Base-by-base conservation (phyloP, 176 grass and related monocot species). In the Saccharum spontaneum region DNA sequence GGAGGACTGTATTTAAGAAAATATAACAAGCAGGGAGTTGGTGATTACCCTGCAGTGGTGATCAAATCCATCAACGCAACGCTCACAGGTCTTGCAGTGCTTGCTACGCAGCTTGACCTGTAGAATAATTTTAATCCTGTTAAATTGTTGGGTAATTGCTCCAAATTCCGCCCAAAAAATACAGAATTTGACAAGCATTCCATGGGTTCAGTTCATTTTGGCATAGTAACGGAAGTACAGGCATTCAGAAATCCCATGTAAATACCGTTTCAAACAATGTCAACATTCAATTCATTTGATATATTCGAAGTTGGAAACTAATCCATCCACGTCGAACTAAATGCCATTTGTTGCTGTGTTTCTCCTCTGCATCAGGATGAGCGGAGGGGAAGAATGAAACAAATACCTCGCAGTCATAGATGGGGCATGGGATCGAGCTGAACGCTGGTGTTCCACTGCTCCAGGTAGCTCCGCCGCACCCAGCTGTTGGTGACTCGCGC, bases 41-140 rank as follows among this genome's bases (percentile, higher is more conserved):
- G 20, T 73, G 13, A 33, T 88, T 89, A 98, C 96, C 90, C 91
- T 98, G 84, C 93, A 98, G 84, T 98, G 97, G 79, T 98, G 97
- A 92, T 98, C 97, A 65, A 96, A 98, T 90, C 93, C 97, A 77
- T 98, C 93, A 40, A 98, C 97, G 70, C 97, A 98, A 11, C 93
- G 84, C 20, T 98, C 87, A 69, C 97, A 98, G 16, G 84, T 98
- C 85, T 89, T 95, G 80, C 97, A 98, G 89, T 98, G 97, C 89
- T 98, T 98, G 84, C 93, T 98, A 75, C 84, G 87, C 73, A 94
- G 66, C 92, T 95, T 95, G 22, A 98, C 93, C 97, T 98, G 84
- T 36, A 82, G 70, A 72, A 61, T 34, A 40, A 17, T 31, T 20
- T n/a, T 12, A 22, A 12, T 78, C 46, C 6, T 17, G 41, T 24